Evolutionary conservation across 352 stramenopile species (phyloP), one percentile per base, ranked within the genome.

Genomic region (Globisporangium cystogenes): DNA sequence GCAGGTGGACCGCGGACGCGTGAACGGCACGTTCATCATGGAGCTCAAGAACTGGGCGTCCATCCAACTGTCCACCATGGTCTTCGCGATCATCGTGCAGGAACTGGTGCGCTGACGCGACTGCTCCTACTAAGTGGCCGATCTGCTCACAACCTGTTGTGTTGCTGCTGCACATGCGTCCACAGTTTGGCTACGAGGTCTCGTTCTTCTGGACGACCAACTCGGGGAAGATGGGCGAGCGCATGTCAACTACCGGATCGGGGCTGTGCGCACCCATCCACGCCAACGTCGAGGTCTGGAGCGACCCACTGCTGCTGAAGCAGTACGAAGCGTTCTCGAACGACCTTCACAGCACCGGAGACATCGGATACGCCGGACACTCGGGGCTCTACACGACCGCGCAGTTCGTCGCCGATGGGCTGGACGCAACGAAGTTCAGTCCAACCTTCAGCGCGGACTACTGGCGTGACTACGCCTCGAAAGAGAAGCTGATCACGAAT

Each of bases 71-170:
- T 64, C 70, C 4, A 61, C 70, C 2, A 55, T 74, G 29, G 51
- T 81, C 11, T 65, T 81, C 18, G 53, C 76, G 3, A 84, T 87
- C 43, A 46, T 87, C 16, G 63, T 64, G 0, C 60, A 73, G 27
- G 73, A 84, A 58, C 27, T 82, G 57, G 71, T 78, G 62, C 37
- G 54, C 24, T 10, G 7, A n/a, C n/a, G n/a, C n/a, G n/a, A n/a
- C n/a, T n/a, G n/a, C n/a, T n/a, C n/a, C n/a, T n/a, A n/a, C n/a
- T n/a, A n/a, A n/a, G n/a, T n/a, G n/a, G n/a, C n/a, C n/a, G n/a
- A n/a, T n/a, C n/a, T n/a, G n/a, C n/a, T n/a, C n/a, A n/a, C n/a
- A n/a, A n/a, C n/a, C n/a, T n/a, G n/a, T n/a, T n/a, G n/a, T 20
- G 23, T 11, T 43, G 43, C 27, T 49, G 42, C 33, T 37, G 44